Percentiles rank a stretch among this genome's conserved stretches.
phyloP scores from a whole-genome alignment of 768 basidiomycete species.

The Boletellus emodensis region DNA sequence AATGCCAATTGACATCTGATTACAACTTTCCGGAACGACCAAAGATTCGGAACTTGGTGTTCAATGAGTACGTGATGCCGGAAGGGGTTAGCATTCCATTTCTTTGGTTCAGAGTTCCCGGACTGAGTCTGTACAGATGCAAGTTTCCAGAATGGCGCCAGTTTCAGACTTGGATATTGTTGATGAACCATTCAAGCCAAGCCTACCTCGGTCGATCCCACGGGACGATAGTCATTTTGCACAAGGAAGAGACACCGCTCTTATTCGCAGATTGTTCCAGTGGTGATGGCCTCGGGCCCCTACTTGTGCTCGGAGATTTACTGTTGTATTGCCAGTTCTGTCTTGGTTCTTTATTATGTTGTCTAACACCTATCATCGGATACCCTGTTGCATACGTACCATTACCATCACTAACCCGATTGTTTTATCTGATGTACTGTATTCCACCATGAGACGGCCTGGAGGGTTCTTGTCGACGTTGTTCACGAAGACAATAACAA shows the following conservation, averaged over 20 bases:
- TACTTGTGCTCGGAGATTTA: slow-evolving; percentile 20
- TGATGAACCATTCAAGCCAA: slow-evolving; percentile 39
- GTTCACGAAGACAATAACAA: slow-evolving; percentile 1
- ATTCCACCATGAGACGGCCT: slow-evolving; percentile 5
- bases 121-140: slow-evolving; percentile 45
- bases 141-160: slow-evolving; percentile 58
- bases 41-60: slow-evolving; percentile 52
- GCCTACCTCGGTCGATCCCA: slow-evolving; percentile 28
- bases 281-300: slow-evolving; percentile 26
- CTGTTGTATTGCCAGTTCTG: slow-evolving; percentile 27
- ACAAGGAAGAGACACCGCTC: slow-evolving; percentile 39
- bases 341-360: slow-evolving; percentile 27
- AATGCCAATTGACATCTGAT: slow-evolving; percentile 57
- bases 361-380: slow-evolving; percentile 26
- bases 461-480: slow-evolving; percentile 4
- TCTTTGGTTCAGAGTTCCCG: neutral
- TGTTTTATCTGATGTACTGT: slow-evolving; percentile 26
- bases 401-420: slow-evolving; percentile 27
- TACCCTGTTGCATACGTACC: slow-evolving; percentile 37
- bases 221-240: slow-evolving; percentile 30
- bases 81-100: slow-evolving; percentile 48
- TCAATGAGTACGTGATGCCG: slow-evolving; percentile 60
- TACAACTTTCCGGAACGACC: slow-evolving; percentile 60
- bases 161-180: slow-evolving; percentile 41
- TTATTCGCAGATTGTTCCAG: slow-evolving; percentile 51